Base-by-base conservation (phyloP, 2,329 filamentous ascomycete species). In the Xylariaceae sp. region DNA sequence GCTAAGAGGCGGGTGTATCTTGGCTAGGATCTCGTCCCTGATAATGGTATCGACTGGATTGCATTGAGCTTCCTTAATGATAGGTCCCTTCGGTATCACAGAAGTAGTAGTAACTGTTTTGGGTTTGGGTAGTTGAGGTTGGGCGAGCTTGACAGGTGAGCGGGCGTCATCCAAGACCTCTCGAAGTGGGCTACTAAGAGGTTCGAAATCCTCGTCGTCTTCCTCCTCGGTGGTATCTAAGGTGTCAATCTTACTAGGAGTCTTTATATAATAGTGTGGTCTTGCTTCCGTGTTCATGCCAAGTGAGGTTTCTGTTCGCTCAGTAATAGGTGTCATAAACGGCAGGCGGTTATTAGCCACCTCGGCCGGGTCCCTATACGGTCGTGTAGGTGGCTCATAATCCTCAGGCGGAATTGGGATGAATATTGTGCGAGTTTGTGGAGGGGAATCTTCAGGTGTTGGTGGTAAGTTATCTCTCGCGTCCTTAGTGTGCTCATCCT, bases 311-410 rank as follows among this genome's bases (percentile, higher is more conserved):
- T 99, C 94, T 0, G 94, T 99, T 64, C 91, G 87, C 72, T 99
- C 94, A 1, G 94, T 93, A 61, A 99, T 99, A 1, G 94, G 94
- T 0, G 94, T 99, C 94, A 99, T 97, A 71, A 97, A 99, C 3
- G 93, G 94, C 8, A 97, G 79, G 49, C 92, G 87, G 72, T 92
- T 96, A 67, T 97, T 95, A 55, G 92, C 91, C 71, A 87, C 81
- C 70, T 92, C 82, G 29, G 77, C 82, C 67, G 91, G 84, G 72
- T 96, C 89, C 67, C 92, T 86, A 79, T 88, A 96, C 53, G 90
- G 89, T 41, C 87, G 82, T 51, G 82, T 88, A 15, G 91, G 88
- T 37, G 90, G 84, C 62, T 92, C 85, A 70, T 92, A 96, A 70
- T 95, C 91, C 67, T 96, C 91, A 0, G 92, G 92, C 1, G 89